Base-by-base conservation (phyloP, 2,329 filamentous ascomycete genomes). In the Clonostachys rhizophaga region DNA sequence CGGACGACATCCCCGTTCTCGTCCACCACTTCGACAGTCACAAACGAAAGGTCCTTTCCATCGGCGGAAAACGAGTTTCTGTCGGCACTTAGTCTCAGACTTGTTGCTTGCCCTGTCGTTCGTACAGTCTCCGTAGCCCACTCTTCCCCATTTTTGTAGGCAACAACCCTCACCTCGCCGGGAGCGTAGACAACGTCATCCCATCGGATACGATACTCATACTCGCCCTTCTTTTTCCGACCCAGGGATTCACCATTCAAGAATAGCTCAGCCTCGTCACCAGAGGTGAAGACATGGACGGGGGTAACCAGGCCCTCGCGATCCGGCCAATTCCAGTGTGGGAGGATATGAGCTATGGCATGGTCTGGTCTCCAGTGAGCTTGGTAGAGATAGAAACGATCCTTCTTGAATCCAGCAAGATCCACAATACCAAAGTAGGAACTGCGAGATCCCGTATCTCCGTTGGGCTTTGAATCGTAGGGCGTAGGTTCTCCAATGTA, bases 371-470 rank as follows among this genome's bases (percentile, higher is more conserved):
- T 62, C 77, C 76, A 81, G 9, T 73, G 69, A 0, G 75, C 59
- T 53, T 79, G 77, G 51, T 80, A 81, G 6, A 79, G 53, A 53
- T 69, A 79, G 57, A 72, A 80, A 1, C 76, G 64, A 49, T 80
- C 76, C 58, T 81, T 81, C 47, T 65, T 67, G 59, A 81, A 80
- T 1, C 77, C 77, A 0, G 77, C 76, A 6, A 80, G 61, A 46
- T 81, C 77, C 34, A 81, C 68, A 47, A 81, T 78, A 9, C 77
- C 76, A 44, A 73, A 79, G 55, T 79, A 80, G 3, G 71, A 74
- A 54, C 70, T 75, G 10, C 74, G 71, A 5, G 73, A 60, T 30
- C 24, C 24, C 24, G 24, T 30, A 30, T 30, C 24, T 8, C 24
- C 24, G 24, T 30, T 30, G 8, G 24, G 24, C 24, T 30, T 30